These are phyloP conservation scores for Leucoagaricus sp. DNA, from an alignment of 1,284 basidiomycete species.

Conservation along the genomic window DNA sequence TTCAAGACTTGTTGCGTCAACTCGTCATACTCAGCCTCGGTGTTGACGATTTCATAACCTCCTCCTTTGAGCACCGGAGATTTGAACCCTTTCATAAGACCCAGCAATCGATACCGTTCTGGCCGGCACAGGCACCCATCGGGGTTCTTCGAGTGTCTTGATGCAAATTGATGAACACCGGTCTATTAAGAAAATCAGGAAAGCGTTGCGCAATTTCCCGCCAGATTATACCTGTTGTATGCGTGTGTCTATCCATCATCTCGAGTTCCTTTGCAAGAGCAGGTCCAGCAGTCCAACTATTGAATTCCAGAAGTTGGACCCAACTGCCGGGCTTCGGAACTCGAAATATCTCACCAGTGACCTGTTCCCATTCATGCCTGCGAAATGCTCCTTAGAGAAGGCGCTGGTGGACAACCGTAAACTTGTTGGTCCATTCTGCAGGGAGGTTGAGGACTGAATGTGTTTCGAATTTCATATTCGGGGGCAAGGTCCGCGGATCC, in stretches of 20 bases:
- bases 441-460: slow-evolving; percentile 4
- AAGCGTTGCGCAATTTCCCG: not conserved
- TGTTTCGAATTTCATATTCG: slow-evolving; percentile 7
- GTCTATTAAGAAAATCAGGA: slow-evolving; percentile 1
- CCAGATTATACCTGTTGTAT: not conserved
- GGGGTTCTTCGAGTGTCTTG: not conserved
- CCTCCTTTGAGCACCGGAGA: not conserved
- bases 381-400: slow-evolving; percentile 11
- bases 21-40: slow-evolving; percentile 3
- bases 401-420: slow-evolving; percentile 15
- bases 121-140: slow-evolving; percentile 4
- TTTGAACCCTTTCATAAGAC: not conserved
- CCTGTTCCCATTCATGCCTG: slow-evolving; percentile 13
- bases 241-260: not conserved
- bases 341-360: slow-evolving; percentile 6
- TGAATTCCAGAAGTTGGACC: slow-evolving; percentile 13
- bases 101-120: slow-evolving; percentile 4
- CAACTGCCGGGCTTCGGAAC: slow-evolving; percentile 16
- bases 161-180: slow-evolving; percentile 3
- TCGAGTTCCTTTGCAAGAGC: slow-evolving; percentile 6
- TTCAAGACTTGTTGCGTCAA: not conserved
- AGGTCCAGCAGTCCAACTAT: slow-evolving; percentile 6
- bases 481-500: not conserved
- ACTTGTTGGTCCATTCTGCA: slow-evolving; percentile 6
- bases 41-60: not conserved